phyloP scores from a whole-genome alignment of 2,329 filamentous ascomycete species.

The Neofusicoccum umdonicola region DNA sequence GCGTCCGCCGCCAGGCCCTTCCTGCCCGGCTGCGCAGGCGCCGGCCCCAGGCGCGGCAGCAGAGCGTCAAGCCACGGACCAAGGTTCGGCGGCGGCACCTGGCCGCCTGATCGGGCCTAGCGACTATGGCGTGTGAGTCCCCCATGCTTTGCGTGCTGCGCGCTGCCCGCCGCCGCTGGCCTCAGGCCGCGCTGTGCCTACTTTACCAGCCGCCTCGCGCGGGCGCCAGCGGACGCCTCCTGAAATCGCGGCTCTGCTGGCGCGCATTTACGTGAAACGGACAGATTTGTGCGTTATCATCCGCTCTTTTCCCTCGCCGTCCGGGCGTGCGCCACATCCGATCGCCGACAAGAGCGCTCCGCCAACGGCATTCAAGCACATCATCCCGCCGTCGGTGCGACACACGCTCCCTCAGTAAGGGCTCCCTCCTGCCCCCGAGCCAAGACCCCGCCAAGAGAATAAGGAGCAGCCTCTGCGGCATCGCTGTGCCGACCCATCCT shows the following conservation, averaged over 20 bases:
- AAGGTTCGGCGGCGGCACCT: too few species aligned
- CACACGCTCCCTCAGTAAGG: conserved; percentile 10
- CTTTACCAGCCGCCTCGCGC: background rate
- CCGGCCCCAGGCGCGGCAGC: background rate
- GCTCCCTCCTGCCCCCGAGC: conserved; percentile 3
- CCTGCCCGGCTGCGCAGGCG: background rate
- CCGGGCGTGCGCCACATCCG: conserved; percentile 12
- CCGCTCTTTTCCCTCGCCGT: background rate
- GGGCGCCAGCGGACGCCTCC: background rate
- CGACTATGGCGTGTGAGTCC: conserved; percentile 5
- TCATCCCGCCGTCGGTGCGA: conserved; percentile 13
- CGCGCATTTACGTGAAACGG: background rate
- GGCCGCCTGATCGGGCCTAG: background rate
- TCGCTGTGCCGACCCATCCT: conserved; percentile 11
- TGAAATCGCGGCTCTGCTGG: background rate
- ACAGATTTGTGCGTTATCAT: background rate
- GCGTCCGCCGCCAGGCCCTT: background rate
- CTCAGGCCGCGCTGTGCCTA: background rate
- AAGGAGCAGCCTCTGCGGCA: conserved; percentile 11
- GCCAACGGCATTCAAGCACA: conserved; percentile 12
- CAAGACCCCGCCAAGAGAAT: conserved; percentile 12
- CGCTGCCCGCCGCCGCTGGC: background rate
- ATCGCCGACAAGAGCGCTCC: background rate
- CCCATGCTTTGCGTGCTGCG: conserved; percentile 13
- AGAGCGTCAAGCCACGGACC: background rate